A percentile compares a stretch with the other conserved stretches of the same genome.
These are phyloP conservation scores for Singerocomus inundabilis DNA, from an alignment of 1,284 basidiomycete genomes.

Conservation along the genomic window DNA sequence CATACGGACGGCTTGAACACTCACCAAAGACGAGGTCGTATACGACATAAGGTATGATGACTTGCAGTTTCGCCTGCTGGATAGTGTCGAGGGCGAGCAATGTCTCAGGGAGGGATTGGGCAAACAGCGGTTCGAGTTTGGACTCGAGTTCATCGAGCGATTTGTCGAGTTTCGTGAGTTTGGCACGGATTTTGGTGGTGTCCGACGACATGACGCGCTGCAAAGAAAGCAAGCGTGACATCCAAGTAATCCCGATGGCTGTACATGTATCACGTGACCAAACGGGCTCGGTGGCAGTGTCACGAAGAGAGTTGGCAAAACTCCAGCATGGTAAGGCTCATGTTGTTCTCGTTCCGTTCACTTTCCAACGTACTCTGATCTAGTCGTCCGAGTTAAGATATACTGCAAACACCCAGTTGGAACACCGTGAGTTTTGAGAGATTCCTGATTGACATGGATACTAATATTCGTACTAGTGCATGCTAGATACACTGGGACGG, in stretches of 20 bases:
- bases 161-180: conserved; percentile 47
- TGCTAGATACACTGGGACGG: conserved; percentile 93
- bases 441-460: conserved; percentile 3
- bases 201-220: conserved; percentile 48
- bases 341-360: neutral
- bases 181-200: conserved; percentile 53
- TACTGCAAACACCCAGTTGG: conserved; percentile 91
- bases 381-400: conserved; percentile 89
- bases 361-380: conserved; percentile 7
- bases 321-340: conserved; percentile 21
- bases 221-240: neutral
- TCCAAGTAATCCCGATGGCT: too few species aligned
- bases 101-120: conserved; percentile 64
- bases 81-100: conserved; percentile 62
- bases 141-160: conserved; percentile 69
- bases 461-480: conserved; percentile 61
- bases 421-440: conserved; percentile 66
- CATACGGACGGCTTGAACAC: neutral
- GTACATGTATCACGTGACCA: conserved; percentile 22
- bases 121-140: conserved; percentile 59
- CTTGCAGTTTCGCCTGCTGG: conserved; percentile 79
- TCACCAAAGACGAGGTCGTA: conserved; percentile 82
- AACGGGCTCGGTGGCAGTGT: conserved; percentile 9
- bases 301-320: neutral
- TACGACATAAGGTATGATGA: conserved; percentile 71